A percentile compares a stretch with the other conserved stretches of the same genome.
These are phyloP conservation scores for Fusarium tricinctum DNA, from an alignment of 2,329 filamentous ascomycete genomes.

Conservation along the genomic window DNA sequence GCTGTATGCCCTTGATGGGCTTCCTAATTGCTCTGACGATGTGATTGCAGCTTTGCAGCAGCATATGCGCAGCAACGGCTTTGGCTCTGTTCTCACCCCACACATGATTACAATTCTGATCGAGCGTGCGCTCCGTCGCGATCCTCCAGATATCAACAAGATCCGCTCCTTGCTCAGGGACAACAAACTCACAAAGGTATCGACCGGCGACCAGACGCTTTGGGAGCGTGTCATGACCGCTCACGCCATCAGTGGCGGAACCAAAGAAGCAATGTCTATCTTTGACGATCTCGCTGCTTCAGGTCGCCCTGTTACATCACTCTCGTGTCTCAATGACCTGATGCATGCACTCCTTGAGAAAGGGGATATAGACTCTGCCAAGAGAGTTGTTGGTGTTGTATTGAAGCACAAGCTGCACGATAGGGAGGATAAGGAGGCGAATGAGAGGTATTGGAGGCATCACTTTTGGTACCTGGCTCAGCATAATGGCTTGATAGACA, in stretches of 20 bases:
- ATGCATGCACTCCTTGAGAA: conserved; percentile 53
- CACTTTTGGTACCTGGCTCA: conserved; percentile 65
- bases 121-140: conserved; percentile 73
- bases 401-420: conserved; percentile 49
- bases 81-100: conserved; percentile 68
- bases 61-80: conserved; percentile 69
- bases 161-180: conserved; percentile 74
- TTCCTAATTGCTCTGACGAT: conserved; percentile 56
- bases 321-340: conserved; percentile 61
- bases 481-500: conserved; percentile 57
- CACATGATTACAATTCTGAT: conserved; percentile 83
- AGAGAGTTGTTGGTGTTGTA: conserved; percentile 52
- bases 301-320: conserved; percentile 58
- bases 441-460: conserved; percentile 61
- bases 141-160: conserved; percentile 70
- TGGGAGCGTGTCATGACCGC: conserved; percentile 80
- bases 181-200: conserved; percentile 58
- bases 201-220: conserved; percentile 70
- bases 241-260: conserved; percentile 69
- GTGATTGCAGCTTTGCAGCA: conserved; percentile 72
- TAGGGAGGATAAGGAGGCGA: conserved; percentile 34
- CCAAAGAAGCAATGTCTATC: conserved; percentile 62
- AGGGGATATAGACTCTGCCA: conserved; percentile 49
- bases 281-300: conserved; percentile 61
- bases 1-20: conserved; percentile 65